phyloP scores from a whole-genome alignment of 2,329 filamentous ascomycete genomes.

The Neopestalotiopsis sp. region DNA sequence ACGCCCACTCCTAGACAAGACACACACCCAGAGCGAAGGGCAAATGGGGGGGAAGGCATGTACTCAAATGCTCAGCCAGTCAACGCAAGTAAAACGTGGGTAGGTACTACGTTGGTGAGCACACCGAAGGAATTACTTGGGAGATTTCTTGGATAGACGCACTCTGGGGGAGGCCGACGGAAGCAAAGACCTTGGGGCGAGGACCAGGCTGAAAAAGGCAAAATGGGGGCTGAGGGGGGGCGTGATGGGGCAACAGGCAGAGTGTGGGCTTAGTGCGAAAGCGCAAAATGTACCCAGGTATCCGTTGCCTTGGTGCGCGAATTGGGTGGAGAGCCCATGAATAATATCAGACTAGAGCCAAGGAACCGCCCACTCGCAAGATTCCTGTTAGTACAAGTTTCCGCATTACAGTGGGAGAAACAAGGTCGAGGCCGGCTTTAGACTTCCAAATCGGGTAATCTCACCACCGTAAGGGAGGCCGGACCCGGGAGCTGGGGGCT shows the following conservation, averaged over 20 bases:
- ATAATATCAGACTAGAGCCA: constrained; percentile 13
- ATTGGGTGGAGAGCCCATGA: constrained; percentile 17
- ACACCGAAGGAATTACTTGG: not conserved
- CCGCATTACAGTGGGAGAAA: constrained; percentile 18
- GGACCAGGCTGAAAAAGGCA: not conserved
- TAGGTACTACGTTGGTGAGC: not conserved
- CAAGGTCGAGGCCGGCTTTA: not conserved
- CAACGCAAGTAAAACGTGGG: not conserved
- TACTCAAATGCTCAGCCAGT: not conserved
- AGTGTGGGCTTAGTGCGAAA: too few relatives aligned
- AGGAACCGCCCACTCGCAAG: constrained; percentile 8
- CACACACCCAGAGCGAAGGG: not conserved
- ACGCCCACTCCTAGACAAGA: not conserved
- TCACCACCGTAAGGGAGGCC: not conserved
- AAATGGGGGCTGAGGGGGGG: too few relatives aligned
- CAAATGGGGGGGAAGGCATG: too few relatives aligned
- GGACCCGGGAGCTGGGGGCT: not conserved
- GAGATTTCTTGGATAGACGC: too few relatives aligned
- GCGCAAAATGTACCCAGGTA: too few relatives aligned
- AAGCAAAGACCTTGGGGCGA: not conserved
- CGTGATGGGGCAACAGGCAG: too few relatives aligned
- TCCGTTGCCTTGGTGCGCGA: constrained; percentile 11
- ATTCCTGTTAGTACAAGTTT: constrained; percentile 7
- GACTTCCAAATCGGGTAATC: constrained; percentile 11
- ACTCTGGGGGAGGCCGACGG: not conserved